Evolutionary conservation across 208 protist genomes (phyloP).

Genomic region (Acanthamoeba castellanii): DNA sequence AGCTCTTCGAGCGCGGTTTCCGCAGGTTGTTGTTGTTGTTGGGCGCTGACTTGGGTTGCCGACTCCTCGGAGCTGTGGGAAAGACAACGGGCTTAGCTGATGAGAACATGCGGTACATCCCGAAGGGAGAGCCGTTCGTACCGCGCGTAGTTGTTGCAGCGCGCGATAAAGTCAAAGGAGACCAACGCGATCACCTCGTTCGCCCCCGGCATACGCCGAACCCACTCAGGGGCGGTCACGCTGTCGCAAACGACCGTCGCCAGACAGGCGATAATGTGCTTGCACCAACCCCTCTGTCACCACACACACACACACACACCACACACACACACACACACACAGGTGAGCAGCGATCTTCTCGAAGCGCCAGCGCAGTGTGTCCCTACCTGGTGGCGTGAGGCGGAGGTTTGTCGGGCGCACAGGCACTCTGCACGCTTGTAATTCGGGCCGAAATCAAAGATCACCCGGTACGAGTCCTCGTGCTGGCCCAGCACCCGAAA

Average conservation of each 20-base stretch:
- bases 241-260: not conserved
- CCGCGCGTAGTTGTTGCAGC: not conserved
- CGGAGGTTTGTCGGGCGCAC: not conserved
- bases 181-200: not conserved
- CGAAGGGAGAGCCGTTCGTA: too few relatives aligned
- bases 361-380: not conserved
- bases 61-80: too few relatives aligned
- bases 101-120: too few relatives aligned
- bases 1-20: too few relatives aligned
- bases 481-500: not conserved
- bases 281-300: conserved; percentile 2
- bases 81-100: too few relatives aligned
- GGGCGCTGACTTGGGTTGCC: too few relatives aligned
- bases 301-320: not conserved
- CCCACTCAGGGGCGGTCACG: not conserved
- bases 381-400: not conserved
- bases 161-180: not conserved
- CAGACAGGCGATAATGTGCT: conserved; percentile 2
- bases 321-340: not conserved
- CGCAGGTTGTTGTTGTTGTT: too few relatives aligned
- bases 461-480: not conserved
- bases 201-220: not conserved
- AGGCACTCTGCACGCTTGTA: not conserved
- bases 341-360: not conserved
- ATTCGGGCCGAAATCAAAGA: not conserved